These are phyloP conservation scores for Paramecium sonneborni DNA, from an alignment of 73 alveolate genomes.

Conservation along the genomic window DNA sequence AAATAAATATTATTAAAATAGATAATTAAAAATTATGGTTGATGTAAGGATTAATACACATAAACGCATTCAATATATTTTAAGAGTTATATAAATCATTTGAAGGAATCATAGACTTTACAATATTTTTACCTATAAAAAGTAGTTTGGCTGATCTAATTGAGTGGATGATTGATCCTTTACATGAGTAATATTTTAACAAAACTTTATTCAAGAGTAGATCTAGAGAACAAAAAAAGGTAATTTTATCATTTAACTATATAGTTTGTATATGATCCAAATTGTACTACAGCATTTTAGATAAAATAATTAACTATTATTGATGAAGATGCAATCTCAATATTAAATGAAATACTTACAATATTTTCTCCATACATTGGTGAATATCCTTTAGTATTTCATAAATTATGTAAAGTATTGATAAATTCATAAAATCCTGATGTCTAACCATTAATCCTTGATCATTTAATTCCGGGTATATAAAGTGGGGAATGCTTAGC, in stretches of 20 bases:
- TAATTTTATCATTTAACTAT: neutral
- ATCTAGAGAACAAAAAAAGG: neutral
- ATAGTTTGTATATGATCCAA: conserved; percentile 31
- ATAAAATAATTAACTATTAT: neutral
- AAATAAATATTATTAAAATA: neutral
- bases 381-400: conserved; percentile 15
- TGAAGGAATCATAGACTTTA: conserved; percentile 27
- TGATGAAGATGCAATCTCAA: neutral
- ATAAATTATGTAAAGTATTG: conserved; percentile 15
- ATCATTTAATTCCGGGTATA: neutral
- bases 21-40: conserved; percentile 58
- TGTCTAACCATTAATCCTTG: neutral
- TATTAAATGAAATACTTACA: neutral
- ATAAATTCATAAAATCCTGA: neutral
- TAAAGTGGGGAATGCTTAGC: conserved; percentile 13
- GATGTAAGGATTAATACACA: neutral
- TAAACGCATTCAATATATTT: neutral
- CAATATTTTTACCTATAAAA: conserved; percentile 26
- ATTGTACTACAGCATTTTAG: conserved; percentile 7
- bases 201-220: neutral
- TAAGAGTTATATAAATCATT: neutral
- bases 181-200: neutral
- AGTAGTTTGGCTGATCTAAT: neutral
- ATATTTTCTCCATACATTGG: conserved; percentile 11
- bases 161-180: conserved; percentile 49